phyloP scores from a whole-genome alignment of 2,329 filamentous ascomycete species.

The Penicillium occitanis region DNA sequence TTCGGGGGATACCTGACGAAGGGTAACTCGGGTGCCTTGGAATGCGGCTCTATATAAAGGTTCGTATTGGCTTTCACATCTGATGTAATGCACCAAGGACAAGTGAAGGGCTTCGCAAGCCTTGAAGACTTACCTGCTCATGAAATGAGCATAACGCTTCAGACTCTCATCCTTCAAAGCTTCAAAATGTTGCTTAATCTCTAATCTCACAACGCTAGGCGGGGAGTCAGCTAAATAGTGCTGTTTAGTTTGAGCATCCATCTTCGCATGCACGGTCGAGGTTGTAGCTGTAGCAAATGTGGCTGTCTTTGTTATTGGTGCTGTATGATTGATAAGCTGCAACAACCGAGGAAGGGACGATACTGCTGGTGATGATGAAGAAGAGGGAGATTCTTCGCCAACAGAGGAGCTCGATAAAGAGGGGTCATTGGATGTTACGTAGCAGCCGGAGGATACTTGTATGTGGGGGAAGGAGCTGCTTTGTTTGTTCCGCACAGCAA shows the following conservation, averaged over 20 bases:
- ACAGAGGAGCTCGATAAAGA: conserved; percentile 24
- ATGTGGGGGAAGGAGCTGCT: conserved; percentile 6
- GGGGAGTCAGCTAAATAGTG: conserved; percentile 91
- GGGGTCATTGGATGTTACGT: conserved; percentile 24
- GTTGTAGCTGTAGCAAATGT: conserved; percentile 7
- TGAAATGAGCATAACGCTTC: conserved; percentile 88
- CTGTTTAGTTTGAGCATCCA: conserved; percentile 45
- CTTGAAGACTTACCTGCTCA: conserved; percentile 63
- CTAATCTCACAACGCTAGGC: conserved; percentile 80
- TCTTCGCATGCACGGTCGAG: conserved; percentile 25
- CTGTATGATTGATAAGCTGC: conserved; percentile 22
- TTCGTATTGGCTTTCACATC: neutral
- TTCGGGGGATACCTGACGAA: conserved; percentile 79
- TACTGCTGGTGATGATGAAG: conserved; percentile 22
- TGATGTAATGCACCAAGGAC: neutral
- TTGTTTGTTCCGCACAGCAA: neutral
- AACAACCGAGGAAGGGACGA: conserved; percentile 17
- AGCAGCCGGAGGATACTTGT: neutral
- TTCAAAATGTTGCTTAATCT: conserved; percentile 92
- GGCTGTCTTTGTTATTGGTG: neutral
- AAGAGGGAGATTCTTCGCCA: conserved; percentile 23
- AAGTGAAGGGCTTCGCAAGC: neutral
- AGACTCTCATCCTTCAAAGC: conserved; percentile 58
- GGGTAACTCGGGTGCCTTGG: conserved; percentile 72
- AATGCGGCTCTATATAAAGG: conserved; percentile 64